Evolutionary conservation across 1,284 basidiomycete genomes (phyloP), one percentile per base, ranked within the genome.

Genomic region (Cryptococcus hybrid): DNA sequence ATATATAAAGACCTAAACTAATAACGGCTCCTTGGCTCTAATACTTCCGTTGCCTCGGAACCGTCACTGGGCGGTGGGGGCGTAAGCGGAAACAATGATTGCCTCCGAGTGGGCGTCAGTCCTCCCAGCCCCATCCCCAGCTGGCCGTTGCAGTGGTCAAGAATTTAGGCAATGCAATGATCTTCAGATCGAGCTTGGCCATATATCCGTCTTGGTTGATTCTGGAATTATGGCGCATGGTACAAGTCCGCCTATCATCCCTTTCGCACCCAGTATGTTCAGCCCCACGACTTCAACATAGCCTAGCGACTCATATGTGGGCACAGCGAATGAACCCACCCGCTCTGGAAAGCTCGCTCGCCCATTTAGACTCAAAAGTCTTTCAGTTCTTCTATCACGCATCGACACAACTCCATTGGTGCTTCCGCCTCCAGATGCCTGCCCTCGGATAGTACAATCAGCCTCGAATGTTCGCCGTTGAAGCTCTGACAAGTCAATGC

Each of bases 341-440:
- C 52, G 42, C 11, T 62, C 56, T 2, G 72, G 66, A 57, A 75
- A 73, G 3, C 64, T 58, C 12, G 71, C 68, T 48, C 69, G 60
- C 15, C 73, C 73, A 47, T 64, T 67, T 18, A 74, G 52, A 13
- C 66, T 69, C 3, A 74, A 62, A 5, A 73, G 64, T 44, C 75
- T 58, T 50, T 75, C 71, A 0, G 63, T 62, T 37, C 73, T 57
- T 9, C 69, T 63, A 3, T 65, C 62, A 5, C 62, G 59, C 54
- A 74, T 66, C 8, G 63, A 61, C 9, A 66, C 58, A 24, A 56
- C 58, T n/a, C 61, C 65, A 30, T 11, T 11, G 9, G 34, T 30
- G 34, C 46, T 34, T 34, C 13, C 7, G 50, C 48, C 8, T 47
- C 47, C 30, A n/a, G 37, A 34, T 18, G 38, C n/a, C 7, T 58